Evolutionary conservation across 2,329 filamentous ascomycete genomes (phyloP).

Genomic region (Neofusicoccum umdonicola): DNA sequence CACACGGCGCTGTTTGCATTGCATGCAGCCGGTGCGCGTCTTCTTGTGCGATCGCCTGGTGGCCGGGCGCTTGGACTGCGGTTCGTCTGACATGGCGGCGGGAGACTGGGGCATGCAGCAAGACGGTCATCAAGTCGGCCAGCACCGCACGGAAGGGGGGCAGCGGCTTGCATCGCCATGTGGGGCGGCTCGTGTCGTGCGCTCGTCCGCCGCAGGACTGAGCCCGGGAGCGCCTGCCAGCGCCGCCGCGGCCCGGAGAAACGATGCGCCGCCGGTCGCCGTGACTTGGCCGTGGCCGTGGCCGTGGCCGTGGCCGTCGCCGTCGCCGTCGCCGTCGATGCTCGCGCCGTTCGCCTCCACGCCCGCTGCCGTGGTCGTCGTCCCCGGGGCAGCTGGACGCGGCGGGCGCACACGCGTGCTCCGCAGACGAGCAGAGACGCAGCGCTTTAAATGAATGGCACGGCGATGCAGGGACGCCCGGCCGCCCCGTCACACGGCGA

Average conservation of each 20-base stretch:
- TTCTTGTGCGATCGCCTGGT: slow-evolving; percentile 17
- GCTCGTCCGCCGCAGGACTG: no score
- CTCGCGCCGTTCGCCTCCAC: not conserved
- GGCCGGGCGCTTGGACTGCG: not conserved
- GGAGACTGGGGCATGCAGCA: not conserved
- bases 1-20: slow-evolving; percentile 17
- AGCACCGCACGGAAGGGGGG: not conserved
- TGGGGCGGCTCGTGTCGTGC: slow-evolving; percentile 5
- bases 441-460: not conserved
- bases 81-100: slow-evolving; percentile 10
- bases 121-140: not conserved
- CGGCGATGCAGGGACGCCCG: not conserved
- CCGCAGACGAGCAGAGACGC: not conserved
- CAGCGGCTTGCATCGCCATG: slow-evolving; percentile 8
- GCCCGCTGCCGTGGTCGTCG: not conserved
- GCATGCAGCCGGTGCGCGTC: slow-evolving; percentile 15
- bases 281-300: no score
- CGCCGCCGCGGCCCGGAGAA: not conserved
- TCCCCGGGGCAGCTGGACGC: no score
- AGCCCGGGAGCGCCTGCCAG: not conserved
- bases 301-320: no score
- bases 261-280: not conserved
- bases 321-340: no score
- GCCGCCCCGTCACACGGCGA: not conserved
- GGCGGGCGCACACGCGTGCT: not conserved